Evolutionary conservation across 2,329 filamentous ascomycete species (phyloP), one percentile per base, ranked within the genome.

Genomic region (Apiospora malaysiana): DNA sequence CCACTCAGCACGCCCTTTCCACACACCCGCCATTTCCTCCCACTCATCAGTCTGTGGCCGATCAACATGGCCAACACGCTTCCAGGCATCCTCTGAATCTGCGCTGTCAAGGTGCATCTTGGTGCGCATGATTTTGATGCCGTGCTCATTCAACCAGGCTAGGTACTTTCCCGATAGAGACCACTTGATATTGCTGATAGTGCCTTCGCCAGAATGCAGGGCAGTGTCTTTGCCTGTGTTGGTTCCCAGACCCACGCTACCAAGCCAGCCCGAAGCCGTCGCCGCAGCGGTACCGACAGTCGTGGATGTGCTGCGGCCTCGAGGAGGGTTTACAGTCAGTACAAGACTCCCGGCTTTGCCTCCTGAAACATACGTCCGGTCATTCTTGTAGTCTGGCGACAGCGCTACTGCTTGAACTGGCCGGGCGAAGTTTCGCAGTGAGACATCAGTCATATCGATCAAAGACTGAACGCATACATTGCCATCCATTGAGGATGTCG

Each of bases 61-160:
- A 78, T 97, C 94, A 72, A 97, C 92, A 79, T 98, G 95, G 32
- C 94, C 95, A 73, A 99, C 94, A 12, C 95, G 89, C 81, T 96
- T 97, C 97, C 97, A 99, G 2, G 95, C 94, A 74, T 92, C 91
- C 21, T 98, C 95, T 1, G 88, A 84, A 77, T 97, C 92, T 16
- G 87, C 87, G 73, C 86, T 90, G 7, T 97, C 94, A 6, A 98
- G 86, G 75, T 95, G 90, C 25, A 97, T 79, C 79, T 96, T 94
- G 5, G 94, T 94, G 47, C 96, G 90, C 95, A 98, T 98, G 72
- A 99, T 96, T 80, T 98, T 98, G 79, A 98, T 97, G 4, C 96
- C 96, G 77, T 97, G 92, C 81, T 99, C 96, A 77, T 98, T 99
- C 51, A 97, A 88, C 96, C 96, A 99, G 0, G 91, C 93, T 0